These are phyloP conservation scores for Sicyos baderoa DNA, from an alignment of 306 rosid genomes.

Conservation along the genomic window DNA sequence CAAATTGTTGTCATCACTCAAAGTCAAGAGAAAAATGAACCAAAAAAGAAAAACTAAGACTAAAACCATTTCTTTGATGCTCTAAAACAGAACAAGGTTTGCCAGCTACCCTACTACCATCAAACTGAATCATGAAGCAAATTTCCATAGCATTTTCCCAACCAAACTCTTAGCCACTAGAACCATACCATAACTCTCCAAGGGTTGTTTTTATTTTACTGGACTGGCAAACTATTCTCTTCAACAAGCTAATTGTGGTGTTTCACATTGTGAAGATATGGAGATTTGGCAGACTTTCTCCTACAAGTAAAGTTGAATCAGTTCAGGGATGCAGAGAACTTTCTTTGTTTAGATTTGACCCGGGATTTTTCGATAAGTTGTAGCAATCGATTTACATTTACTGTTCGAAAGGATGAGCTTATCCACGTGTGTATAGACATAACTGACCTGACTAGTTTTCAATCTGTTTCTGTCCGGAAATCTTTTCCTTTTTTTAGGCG, in stretches of 20 bases:
- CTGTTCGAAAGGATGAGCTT: background rate
- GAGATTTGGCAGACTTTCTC: background rate
- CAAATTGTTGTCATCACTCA: background rate
- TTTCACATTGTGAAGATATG: background rate
- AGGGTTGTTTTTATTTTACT: background rate
- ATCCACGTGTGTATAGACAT: background rate
- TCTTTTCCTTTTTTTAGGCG: slow-evolving; percentile 35
- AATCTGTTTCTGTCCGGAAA: slow-evolving; percentile 27
- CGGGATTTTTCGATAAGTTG: background rate
- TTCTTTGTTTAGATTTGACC: background rate
- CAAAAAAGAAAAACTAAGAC: background rate
- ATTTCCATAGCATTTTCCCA: background rate
- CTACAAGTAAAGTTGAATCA: slow-evolving; percentile 1
- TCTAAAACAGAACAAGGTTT: background rate
- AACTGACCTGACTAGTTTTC: slow-evolving; percentile 9
- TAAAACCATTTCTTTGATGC: slow-evolving; percentile 3
- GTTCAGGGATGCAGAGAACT: background rate
- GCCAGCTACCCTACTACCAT: background rate
- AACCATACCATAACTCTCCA: background rate
- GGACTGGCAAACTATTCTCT: background rate
- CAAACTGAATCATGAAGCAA: slow-evolving; percentile 2
- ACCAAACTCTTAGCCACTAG: background rate
- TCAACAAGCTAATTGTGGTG: background rate
- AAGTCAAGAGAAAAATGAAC: background rate
- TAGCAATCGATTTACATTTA: background rate